Base-by-base conservation (phyloP, 305 asterid genomes). In the Ajuga reptans region DNA sequence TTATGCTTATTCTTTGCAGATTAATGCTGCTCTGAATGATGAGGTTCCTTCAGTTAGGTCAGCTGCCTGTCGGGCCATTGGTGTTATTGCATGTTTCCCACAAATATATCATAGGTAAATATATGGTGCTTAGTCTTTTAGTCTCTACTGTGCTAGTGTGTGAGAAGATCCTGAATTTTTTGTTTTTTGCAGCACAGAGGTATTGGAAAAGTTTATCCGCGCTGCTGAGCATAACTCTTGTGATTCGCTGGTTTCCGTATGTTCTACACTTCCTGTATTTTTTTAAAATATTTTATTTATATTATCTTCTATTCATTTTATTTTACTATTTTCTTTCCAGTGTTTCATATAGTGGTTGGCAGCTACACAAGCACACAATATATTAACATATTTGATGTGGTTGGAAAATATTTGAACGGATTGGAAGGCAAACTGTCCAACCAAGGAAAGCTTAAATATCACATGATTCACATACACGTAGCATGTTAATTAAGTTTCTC, bases 61-160 rank as follows among this genome's bases (percentile, higher is more conserved):
- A 67, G 94, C 96, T 74, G 96, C 92, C 75, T 92, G 97, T 77
- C 96, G 98, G 73, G 95, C 97, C 75, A 88, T 92, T 83, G 98
- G 98, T 61, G 89, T 90, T 59, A 85, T 92, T 77, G 85, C 88
- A 36, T 90, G 96, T 83, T 92, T 92, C 72, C 94, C 94, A 4
- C 88, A 81, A 74, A 83, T 86, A 76, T 83, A 85, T 73, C 83
- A 73, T 36, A 88, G 98, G 98, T 92, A 80, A 72, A 42, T 29
- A 55, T 58, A 46, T 69, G 46, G 57, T 61, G 67, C 64, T 47
- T 45, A 34, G 9, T 34, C 64, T 69, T 33, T 69, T 17, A 66
- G 36, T 41, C 63, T 27, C 70, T 14, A 54, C 60, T 54, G 49
- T 61, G 45, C 49, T 65, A 52, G 54, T 31, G 69, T 37, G 9